Percentiles rank a stretch among this genome's conserved stretches.
These are phyloP conservation scores for Solanum hybrid DNA, from an alignment of 305 asterid species.

Conservation along the genomic window DNA sequence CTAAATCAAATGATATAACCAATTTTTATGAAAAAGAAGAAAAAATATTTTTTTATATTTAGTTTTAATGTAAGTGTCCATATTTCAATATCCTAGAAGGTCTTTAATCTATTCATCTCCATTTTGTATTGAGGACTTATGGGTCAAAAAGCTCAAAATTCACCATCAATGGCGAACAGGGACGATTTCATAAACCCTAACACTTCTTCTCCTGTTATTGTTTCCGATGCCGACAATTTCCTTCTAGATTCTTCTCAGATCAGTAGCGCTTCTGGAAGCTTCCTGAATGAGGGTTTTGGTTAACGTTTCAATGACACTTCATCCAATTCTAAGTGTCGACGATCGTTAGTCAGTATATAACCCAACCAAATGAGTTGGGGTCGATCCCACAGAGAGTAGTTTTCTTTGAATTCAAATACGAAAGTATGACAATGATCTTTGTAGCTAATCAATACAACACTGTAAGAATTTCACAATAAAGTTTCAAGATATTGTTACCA, in stretches of 20 bases:
- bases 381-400: too few relatives aligned
- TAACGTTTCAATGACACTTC: too few relatives aligned
- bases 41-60: background rate
- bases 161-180: background rate
- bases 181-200: background rate
- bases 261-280: conserved; percentile 91
- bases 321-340: too few relatives aligned
- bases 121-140: background rate
- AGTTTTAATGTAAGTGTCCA: background rate
- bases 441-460: too few relatives aligned
- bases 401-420: too few relatives aligned
- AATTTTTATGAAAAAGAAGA: background rate
- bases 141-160: background rate
- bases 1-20: background rate
- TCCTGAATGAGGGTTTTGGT: conserved; percentile 65
- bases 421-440: too few relatives aligned
- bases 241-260: conserved; percentile 52
- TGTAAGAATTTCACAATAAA: too few relatives aligned
- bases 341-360: too few relatives aligned
- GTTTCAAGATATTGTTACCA: too few relatives aligned
- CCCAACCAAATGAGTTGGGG: too few relatives aligned
- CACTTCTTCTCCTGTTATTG: conserved; percentile 5
- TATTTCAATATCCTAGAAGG: background rate
- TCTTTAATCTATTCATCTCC: background rate
- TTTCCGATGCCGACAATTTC: conserved; percentile 43